Base-by-base conservation (phyloP, 768 basidiomycete genomes). In the Sporobolomyces roseus region DNA sequence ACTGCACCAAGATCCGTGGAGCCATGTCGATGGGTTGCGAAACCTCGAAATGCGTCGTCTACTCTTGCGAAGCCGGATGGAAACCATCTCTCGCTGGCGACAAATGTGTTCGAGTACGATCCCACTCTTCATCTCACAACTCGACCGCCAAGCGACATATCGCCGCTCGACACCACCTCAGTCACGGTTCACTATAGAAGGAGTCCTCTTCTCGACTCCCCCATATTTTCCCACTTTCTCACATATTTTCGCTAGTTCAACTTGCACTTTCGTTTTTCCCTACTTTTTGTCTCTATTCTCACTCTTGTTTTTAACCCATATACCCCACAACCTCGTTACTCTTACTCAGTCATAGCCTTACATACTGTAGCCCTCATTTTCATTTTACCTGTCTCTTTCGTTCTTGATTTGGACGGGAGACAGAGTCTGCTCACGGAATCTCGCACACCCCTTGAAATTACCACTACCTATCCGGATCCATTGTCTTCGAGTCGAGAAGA, bases 1-100 rank as follows among this genome's bases (percentile, higher is more conserved):
- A 91, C 78, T 91, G 89, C 78, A 85, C 85, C 25, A 78, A 82
- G 56, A 89, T 91, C 70, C 70, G 79, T 54, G 84, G 85, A 53
- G 86, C 83, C 12, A 53, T 43, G 4, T 72, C 74, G n/a, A 70
- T 74, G 17, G 72, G 71, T 19, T 82, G 82, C 75, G 70, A 71
- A 5, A 60, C 68, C 12, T 79, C 80, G 16, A 49, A 70, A 32
- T 84, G 82, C 68, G 53, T 79, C 36, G 79, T 83, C 54, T 76
- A 81, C 81, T 74, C 75, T 77, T 78, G 78, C 61, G 54, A 55
- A 17, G 41, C 43, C 1, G 74, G 72, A 4, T 74, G 64, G 63
- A 58, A 58, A 33, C 64, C 67, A 0, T 43, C 67, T 19, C 43
- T 50, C 19, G 4, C 30, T 5, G 62, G 67, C 49, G 30, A 41